Conservation (phyloP, 179 eudicot species). For the Nepenthes alata region DNA sequence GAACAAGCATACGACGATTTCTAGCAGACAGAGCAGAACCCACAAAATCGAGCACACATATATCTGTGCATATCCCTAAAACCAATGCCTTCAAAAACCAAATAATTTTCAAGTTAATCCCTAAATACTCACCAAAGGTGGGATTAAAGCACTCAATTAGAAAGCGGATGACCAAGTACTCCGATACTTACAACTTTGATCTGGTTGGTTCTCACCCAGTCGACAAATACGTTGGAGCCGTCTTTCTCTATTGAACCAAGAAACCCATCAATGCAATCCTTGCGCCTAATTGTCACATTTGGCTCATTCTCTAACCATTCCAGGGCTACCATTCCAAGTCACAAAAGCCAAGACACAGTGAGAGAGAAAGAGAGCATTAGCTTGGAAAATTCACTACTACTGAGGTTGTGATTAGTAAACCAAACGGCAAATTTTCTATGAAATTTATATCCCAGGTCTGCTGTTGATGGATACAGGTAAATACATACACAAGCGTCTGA, state of each 20-base stretch:
- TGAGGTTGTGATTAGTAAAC: background rate
- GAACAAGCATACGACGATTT: constrained; percentile 68
- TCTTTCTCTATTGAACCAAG: constrained; percentile 68
- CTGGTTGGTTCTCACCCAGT: constrained; percentile 75
- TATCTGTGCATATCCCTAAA: constrained; percentile 85
- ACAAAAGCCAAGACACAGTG: background rate
- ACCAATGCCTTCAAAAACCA: constrained; percentile 49
- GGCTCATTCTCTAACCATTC: constrained; percentile 81
- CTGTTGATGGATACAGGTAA: too few relatives aligned
- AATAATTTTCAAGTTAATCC: background rate
- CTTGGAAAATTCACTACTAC: background rate
- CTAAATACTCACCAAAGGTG: background rate
- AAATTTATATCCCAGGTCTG: too few relatives aligned
- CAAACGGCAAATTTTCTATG: background rate
- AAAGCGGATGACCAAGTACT: background rate
- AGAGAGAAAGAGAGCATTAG: background rate
- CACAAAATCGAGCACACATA: constrained; percentile 78
- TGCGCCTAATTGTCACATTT: constrained; percentile 59
- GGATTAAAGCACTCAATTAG: background rate
- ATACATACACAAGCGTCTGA: too few relatives aligned
- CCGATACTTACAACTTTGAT: constrained; percentile 51
- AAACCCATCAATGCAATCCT: constrained; percentile 87
- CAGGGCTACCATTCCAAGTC: constrained; percentile 29
- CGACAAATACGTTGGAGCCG: constrained; percentile 72
- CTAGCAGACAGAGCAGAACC: constrained; percentile 76